Percentiles rank a stretch among this genome's conserved stretches.
phyloP scores from a whole-genome alignment of 2,329 filamentous ascomycete species.

The Pseudogymnoascus sp. region DNA sequence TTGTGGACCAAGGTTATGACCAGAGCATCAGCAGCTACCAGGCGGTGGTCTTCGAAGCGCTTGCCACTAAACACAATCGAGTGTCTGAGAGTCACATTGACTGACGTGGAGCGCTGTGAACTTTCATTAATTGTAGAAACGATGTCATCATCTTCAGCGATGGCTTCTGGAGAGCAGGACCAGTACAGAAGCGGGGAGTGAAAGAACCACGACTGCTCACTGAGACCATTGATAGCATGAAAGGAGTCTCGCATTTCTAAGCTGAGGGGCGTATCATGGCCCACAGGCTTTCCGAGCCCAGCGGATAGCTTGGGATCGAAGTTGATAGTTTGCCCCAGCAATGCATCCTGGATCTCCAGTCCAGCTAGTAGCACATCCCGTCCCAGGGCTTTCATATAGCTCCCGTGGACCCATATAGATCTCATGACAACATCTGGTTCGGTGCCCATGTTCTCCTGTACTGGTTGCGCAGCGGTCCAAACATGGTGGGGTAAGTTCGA shows the following conservation, averaged over 20 bases:
- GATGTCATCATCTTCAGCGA: conserved; percentile 57
- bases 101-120: conserved; percentile 55
- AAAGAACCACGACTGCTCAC: conserved; percentile 65
- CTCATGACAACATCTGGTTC: conserved; percentile 72
- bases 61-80: conserved; percentile 82
- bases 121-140: conserved; percentile 63
- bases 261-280: conserved; percentile 26
- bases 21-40: conserved; percentile 69
- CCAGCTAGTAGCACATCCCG: conserved; percentile 59
- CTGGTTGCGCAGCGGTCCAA: conserved; percentile 68
- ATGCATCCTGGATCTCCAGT: conserved; percentile 61
- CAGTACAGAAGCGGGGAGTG: conserved; percentile 81
- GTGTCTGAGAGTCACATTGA: conserved; percentile 69
- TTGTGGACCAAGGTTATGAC: conserved; percentile 72
- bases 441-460: conserved; percentile 45
- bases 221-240: conserved; percentile 55
- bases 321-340: conserved; percentile 56
- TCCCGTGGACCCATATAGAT: conserved; percentile 72
- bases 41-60: conserved; percentile 58
- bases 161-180: conserved; percentile 56
- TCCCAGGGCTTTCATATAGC: conserved; percentile 71
- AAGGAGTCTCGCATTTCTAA: conserved; percentile 43
- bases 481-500: conserved; percentile 72
- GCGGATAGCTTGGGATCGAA: conserved; percentile 44
- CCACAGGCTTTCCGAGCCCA: conserved; percentile 13